Conservation (phyloP, 1,284 basidiomycete species). For the Pterulicium gracile region DNA sequence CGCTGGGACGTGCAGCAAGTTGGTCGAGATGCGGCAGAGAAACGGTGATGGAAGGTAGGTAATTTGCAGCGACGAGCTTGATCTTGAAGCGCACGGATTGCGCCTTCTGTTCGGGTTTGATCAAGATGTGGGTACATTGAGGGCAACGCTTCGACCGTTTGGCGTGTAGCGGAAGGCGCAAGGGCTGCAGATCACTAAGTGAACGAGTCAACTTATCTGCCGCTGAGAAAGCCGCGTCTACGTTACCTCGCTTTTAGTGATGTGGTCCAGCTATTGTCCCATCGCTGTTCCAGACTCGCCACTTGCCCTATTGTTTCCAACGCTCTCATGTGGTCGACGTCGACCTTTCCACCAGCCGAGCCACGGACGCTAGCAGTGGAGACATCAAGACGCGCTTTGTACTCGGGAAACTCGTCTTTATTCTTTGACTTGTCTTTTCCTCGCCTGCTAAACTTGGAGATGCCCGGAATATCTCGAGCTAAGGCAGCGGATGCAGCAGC, state of each 20-base stretch:
- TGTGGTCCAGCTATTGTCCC: conserved; percentile 72
- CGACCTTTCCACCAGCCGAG: conserved; percentile 51
- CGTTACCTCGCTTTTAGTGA: conserved; percentile 52
- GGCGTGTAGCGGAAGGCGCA: conserved; percentile 83
- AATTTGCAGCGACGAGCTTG: conserved; percentile 90
- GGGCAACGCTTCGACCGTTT: conserved; percentile 95
- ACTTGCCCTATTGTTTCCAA: conserved; percentile 55
- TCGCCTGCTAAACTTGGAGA: conserved; percentile 53
- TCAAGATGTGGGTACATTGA: conserved; percentile 89
- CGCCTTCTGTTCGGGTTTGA: conserved; percentile 96
- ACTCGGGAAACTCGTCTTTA: conserved; percentile 66
- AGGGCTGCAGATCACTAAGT: conserved; percentile 68
- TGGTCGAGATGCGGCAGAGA: conserved; percentile 44
- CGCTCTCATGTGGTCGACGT: conserved; percentile 58
- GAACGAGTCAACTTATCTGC: conserved; percentile 4
- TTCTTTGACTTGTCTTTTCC: conserved; percentile 50
- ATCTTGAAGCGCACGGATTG: conserved; percentile 93
- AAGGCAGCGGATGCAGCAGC: conserved; percentile 78
- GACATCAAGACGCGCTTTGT: conserved; percentile 58
- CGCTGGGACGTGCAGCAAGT: conserved; percentile 23
- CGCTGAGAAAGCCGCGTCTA: conserved; percentile 8
- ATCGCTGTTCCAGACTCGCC: conserved; percentile 68
- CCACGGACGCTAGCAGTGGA: conserved; percentile 40
- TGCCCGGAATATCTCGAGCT: conserved; percentile 70
- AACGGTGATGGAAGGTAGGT: conserved; percentile 81